phyloP scores from a whole-genome alignment of 2,329 filamentous ascomycete species.

The Colletotrichum aenigma region DNA sequence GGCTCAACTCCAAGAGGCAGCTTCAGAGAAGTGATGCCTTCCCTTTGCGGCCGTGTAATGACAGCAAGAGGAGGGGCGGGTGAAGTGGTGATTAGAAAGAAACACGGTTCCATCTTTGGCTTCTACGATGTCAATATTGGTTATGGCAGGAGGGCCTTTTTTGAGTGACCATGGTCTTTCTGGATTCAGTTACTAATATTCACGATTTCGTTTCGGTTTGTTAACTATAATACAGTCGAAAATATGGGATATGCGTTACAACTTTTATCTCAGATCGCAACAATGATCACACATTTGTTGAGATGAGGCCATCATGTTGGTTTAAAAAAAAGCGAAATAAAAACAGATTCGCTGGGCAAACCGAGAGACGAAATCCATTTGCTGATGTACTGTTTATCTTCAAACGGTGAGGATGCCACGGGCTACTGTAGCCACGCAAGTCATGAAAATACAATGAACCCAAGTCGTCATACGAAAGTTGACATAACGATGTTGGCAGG shows the following conservation, averaged over 20 bases:
- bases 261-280: neutral
- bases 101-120: neutral
- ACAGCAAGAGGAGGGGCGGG: neutral
- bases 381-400: neutral
- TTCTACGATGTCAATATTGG: neutral
- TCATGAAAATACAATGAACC: neutral
- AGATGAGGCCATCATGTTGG: neutral
- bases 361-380: neutral
- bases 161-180: neutral
- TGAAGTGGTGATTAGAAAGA: neutral
- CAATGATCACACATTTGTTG: accelerated
- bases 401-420: neutral
- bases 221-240: neutral
- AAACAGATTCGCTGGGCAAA: neutral
- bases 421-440: neutral
- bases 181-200: neutral
- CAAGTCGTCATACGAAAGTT: neutral
- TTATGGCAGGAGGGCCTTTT: neutral
- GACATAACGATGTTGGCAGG: neutral
- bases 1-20: neutral
- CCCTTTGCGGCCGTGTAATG: neutral
- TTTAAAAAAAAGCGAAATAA: neutral
- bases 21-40: neutral
- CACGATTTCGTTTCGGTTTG: neutral
- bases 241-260: neutral